phyloP scores from a whole-genome alignment of 1,284 basidiomycete genomes.

The Cutaneotrichosporon sp. region DNA sequence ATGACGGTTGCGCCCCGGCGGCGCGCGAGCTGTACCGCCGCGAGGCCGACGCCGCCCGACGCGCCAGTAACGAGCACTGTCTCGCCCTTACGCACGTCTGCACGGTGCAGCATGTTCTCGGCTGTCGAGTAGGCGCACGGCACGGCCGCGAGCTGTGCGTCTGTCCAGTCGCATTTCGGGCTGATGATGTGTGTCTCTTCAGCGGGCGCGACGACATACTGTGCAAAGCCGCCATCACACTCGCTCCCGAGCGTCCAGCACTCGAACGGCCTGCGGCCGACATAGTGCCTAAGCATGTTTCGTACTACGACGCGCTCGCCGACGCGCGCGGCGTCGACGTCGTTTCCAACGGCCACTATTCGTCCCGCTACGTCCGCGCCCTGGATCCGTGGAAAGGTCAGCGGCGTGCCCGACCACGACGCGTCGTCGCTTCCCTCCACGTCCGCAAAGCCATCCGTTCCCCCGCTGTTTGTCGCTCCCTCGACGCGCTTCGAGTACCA shows the following conservation, averaged over 20 bases:
- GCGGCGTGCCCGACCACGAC: conserved; percentile 4
- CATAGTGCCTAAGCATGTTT: conserved; percentile 9
- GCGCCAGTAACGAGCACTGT: conserved; percentile 3
- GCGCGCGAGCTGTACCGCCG: conserved; percentile 1
- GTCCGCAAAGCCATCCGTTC: neutral
- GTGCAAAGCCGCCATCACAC: conserved; percentile 7
- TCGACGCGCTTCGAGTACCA: conserved; percentile 5
- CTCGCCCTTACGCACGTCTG: neutral
- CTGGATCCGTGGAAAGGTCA: conserved; percentile 6
- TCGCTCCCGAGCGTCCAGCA: conserved; percentile 11
- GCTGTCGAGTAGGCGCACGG: conserved; percentile 8
- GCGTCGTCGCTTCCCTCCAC: neutral
- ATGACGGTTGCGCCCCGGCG: neutral
- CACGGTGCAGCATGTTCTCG: conserved; percentile 8
- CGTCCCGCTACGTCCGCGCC: conserved; percentile 6
- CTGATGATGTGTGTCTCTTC: neutral
- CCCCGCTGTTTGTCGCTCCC: neutral
- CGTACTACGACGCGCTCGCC: conserved; percentile 7
- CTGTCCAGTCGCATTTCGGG: neutral
- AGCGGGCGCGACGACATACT: conserved; percentile 3
- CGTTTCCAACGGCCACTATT: conserved; percentile 1
- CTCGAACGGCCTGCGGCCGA: neutral
- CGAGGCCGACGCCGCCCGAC: conserved; percentile 4
- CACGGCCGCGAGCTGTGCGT: conserved; percentile 5
- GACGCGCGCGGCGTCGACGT: neutral